Conservation (phyloP, 164 flowering plant species). For the Warburgia ugandensis region DNA sequence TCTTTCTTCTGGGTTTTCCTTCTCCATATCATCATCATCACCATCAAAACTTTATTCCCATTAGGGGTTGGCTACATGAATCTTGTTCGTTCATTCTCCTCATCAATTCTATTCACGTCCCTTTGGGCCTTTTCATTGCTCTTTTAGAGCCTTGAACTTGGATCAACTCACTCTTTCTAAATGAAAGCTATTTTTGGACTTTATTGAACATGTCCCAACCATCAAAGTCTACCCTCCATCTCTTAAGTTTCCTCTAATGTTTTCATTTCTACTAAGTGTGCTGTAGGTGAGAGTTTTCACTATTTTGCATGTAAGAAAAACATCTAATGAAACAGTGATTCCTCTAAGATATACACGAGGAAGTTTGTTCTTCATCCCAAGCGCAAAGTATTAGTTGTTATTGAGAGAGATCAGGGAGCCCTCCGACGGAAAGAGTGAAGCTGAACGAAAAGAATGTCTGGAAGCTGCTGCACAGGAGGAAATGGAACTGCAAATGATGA, state of each 20-base stretch:
- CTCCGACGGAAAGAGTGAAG: slow-evolving; percentile 95
- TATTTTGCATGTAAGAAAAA: slow-evolving; percentile 85
- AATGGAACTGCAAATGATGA: slow-evolving; percentile 71
- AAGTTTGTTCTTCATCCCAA: slow-evolving; percentile 95
- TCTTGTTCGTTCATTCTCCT: too few species aligned
- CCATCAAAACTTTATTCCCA: too few species aligned
- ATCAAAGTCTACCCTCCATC: too few species aligned
- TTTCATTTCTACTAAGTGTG: slow-evolving; percentile 97
- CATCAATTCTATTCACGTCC: too few species aligned
- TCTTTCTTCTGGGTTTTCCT: too few species aligned
- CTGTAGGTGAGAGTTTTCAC: slow-evolving; percentile 95
- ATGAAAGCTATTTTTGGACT: too few species aligned
- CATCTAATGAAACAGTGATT: slow-evolving; percentile 85
- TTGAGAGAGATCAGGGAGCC: slow-evolving; percentile 99
- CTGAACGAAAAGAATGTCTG: slow-evolving; percentile 83
- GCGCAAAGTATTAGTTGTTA: slow-evolving; percentile 58
- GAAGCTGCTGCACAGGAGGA: slow-evolving; percentile 77
- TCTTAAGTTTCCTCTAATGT: slow-evolving; percentile 92
- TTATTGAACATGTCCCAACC: too few species aligned
- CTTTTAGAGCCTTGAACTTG: too few species aligned
- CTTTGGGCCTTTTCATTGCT: too few species aligned
- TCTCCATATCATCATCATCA: too few species aligned
- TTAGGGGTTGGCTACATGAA: too few species aligned
- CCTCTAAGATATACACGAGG: slow-evolving; percentile 94
- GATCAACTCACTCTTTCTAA: too few species aligned